Percentiles rank a stretch among this genome's conserved stretches.
Conservation (phyloP, 2,329 filamentous ascomycete species). For the Sclerotinia glacialis region DNA sequence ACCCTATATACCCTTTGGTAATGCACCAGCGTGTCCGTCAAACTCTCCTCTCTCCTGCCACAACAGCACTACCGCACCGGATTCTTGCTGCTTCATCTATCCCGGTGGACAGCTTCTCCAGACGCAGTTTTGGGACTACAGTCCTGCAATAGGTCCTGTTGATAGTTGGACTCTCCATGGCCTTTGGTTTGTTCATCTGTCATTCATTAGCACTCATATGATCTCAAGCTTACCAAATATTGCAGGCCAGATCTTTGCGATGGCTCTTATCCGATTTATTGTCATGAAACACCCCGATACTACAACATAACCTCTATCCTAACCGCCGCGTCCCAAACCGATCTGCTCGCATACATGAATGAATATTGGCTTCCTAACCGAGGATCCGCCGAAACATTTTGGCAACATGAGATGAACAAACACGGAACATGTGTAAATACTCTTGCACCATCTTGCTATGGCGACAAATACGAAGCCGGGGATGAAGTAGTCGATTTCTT, state of each 20-base stretch:
- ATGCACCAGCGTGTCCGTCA: constrained; percentile 34
- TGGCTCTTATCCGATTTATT: constrained; percentile 65
- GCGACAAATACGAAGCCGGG: constrained; percentile 51
- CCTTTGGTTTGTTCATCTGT: constrained; percentile 45
- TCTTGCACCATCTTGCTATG: constrained; percentile 64
- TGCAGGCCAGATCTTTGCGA: constrained; percentile 61
- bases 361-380: constrained; percentile 67
- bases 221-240: constrained; percentile 41
- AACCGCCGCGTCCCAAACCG: constrained; percentile 50
- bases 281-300: constrained; percentile 60
- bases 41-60: constrained; percentile 55
- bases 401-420: constrained; percentile 69
- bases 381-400: constrained; percentile 51
- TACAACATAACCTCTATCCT: constrained; percentile 64
- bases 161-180: constrained; percentile 76
- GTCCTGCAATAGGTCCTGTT: constrained; percentile 59
- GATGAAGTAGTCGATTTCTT: constrained; percentile 69
- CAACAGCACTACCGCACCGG: constrained; percentile 56
- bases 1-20: constrained; percentile 23
- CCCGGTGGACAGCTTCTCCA: constrained; percentile 69
- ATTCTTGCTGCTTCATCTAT: constrained; percentile 73
- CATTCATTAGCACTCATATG: not conserved
- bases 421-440: constrained; percentile 72
- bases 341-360: constrained; percentile 57
- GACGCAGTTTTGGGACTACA: constrained; percentile 77